Evolutionary conservation across 2,329 filamentous ascomycete genomes (phyloP), one percentile per base, ranked within the genome.

Genomic region (Cercospora janseana): DNA sequence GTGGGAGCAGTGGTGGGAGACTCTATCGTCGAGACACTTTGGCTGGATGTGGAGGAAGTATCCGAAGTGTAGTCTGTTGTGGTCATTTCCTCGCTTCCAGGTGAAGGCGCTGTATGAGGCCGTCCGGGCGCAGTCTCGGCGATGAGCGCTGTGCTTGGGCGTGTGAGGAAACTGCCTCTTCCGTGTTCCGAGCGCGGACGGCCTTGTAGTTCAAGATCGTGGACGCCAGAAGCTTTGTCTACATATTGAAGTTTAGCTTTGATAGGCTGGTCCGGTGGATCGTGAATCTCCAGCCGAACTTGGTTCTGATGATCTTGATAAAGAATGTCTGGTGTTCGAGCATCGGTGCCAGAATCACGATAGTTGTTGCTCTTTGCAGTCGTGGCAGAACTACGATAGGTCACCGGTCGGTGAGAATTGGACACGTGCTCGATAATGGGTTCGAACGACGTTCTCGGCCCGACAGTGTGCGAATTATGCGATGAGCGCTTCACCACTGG

Each of bases 281-380:
- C 50, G 45, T 44, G 46, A 20, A 53, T 45, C 15, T 53, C 50
- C 13, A 49, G 50, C 7, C 45, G 50, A 18, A 53, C 34, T 34
- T 49, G 29, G 26, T 53, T 53, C 6, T 49, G 46, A 16, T 32
- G 50, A 15, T 53, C 50, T 32, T 53, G 50, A 21, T 49, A 53
- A 4, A 53, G 21, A 16, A 53, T 53, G 12, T 53, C 50, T 10
- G 50, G 50, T 8, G 37, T 32, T 9, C 40, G 38, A 7, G 46
- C 41, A 6, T 49, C 41, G 12, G 38, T 43, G 16, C 29, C 41
- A 4, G 21, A 35, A 23, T 42, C 29, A 13, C 31, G 38, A 2
- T 49, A 35, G 8, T 49, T 46, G 29, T 46, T 38, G 16, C 41
- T 24, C 4, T 18, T 29, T n/a, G 41, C 41, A n/a, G 41, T 44